Evolutionary conservation across 441 rosid species (phyloP), one percentile per base, ranked within the genome.

Genomic region (Aleurites moluccanus): DNA sequence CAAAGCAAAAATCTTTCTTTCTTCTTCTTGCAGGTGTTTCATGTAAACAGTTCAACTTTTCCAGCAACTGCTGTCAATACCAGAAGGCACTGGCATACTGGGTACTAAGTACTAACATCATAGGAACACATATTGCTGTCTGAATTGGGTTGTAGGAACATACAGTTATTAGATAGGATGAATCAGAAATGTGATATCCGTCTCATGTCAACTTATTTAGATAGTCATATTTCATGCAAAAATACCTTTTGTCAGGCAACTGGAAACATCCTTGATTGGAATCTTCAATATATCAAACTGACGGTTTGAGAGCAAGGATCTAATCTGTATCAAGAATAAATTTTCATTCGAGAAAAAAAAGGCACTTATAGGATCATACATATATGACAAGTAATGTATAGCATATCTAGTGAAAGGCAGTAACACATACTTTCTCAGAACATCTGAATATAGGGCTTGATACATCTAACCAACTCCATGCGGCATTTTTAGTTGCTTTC

Each of bases 391-490:
- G 61, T 42, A 61, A 30, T 11, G 18, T 28, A 61, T 59, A 13
- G 69, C 40, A 72, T 35, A 72, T 25, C 38, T 57, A n/a, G 53
- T 45, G 42, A 65, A 82, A 77, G 47, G 0, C 50, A 77, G 63
- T 10, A 42, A 40, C 62, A 73, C 38, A 52, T 55, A 93, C 96
- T 94, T 86, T 84, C 73, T 89, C 86, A 10, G 97, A 83, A 83
- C 88, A 93, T 77, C 62, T 86, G 77, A 60, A 81, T 64, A 88
- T 80, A 33, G 97, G 89, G 77, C 81, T 90, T 70, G 91, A 84
- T 67, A 85, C 84, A 77, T 80, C 79, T 25, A 78, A 82, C 98
- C 99, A 95, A 73, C 71, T 78, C 97, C 96, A 95, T 40, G 80
- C 52, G 40, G 75, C 70, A 81, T 67, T 81, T 72, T 87, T 69